Evolutionary conservation across 257 asterid genomes (phyloP).

Genomic region (Fraxinus americana): DNA sequence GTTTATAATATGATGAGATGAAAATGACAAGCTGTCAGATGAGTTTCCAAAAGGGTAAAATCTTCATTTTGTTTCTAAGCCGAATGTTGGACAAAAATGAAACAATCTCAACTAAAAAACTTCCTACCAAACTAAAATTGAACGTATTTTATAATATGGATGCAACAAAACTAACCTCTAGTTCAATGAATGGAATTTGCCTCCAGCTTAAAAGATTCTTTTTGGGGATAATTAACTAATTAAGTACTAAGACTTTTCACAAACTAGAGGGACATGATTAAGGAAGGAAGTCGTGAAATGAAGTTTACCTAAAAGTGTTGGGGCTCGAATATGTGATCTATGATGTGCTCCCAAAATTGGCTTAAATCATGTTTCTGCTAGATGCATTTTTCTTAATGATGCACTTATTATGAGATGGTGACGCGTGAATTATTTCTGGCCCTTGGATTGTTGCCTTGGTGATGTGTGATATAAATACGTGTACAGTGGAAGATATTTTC

Average conservation of each 20-base stretch:
- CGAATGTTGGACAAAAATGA: background rate
- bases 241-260: background rate
- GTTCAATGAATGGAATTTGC: slow-evolving; percentile 6
- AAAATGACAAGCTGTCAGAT: slow-evolving; percentile 35
- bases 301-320: too few species aligned
- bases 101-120: slow-evolving; percentile 21
- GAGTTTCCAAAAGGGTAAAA: slow-evolving; percentile 22
- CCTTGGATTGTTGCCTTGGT: too few species aligned
- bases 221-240: background rate
- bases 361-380: too few species aligned
- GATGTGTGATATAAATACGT: too few species aligned
- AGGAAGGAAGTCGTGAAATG: too few species aligned
- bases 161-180: slow-evolving; percentile 13
- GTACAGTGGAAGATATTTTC: too few species aligned
- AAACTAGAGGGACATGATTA: too few species aligned
- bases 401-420: too few species aligned
- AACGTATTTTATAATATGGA: background rate
- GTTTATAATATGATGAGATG: slow-evolving; percentile 19
- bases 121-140: slow-evolving; percentile 38
- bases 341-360: too few species aligned
- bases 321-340: too few species aligned
- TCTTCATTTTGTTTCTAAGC: slow-evolving; percentile 38
- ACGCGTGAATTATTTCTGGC: too few species aligned
- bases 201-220: slow-evolving; percentile 7
- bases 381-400: too few species aligned